A percentile compares a stretch with the other conserved stretches of the same genome.
These are phyloP conservation scores for Pistacia integerrima DNA, from an alignment of 345 rosid species.

Conservation along the genomic window DNA sequence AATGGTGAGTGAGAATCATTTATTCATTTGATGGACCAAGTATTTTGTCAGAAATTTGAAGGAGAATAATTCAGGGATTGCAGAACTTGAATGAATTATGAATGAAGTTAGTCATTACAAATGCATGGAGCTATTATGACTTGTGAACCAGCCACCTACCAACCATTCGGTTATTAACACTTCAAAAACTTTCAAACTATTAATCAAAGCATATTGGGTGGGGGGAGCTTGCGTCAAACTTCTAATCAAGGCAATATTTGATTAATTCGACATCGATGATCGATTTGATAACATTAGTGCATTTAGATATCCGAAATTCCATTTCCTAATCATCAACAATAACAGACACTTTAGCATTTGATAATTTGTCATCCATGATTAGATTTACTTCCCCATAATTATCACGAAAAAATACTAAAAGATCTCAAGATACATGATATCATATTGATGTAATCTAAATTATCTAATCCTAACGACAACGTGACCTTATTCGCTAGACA, in stretches of 20 bases:
- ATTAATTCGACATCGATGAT: not conserved
- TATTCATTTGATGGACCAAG: not conserved
- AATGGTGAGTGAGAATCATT: not conserved
- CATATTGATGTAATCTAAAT: too few species aligned
- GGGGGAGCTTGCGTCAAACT: too few species aligned
- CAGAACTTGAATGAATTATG: not conserved
- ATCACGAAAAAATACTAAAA: too few species aligned
- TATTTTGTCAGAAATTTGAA: not conserved
- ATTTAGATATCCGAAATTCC: not conserved
- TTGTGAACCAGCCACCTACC: slow-evolving; percentile 3
- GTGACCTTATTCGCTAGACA: too few species aligned
- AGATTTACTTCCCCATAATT: too few species aligned
- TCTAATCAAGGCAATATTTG: too few species aligned
- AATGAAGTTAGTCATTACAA: too few species aligned
- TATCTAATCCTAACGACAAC: too few species aligned
- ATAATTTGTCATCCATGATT: too few species aligned
- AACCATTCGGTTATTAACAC: not conserved
- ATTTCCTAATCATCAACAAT: too few species aligned
- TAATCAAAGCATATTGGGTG: not conserved
- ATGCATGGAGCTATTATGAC: not conserved
- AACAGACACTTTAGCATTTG: not conserved
- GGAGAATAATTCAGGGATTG: not conserved
- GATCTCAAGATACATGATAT: too few species aligned
- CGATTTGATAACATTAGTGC: not conserved
- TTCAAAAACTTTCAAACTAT: not conserved